phyloP scores from a whole-genome alignment of 2,329 filamentous ascomycete genomes.

The Aspergillus glaucus region DNA sequence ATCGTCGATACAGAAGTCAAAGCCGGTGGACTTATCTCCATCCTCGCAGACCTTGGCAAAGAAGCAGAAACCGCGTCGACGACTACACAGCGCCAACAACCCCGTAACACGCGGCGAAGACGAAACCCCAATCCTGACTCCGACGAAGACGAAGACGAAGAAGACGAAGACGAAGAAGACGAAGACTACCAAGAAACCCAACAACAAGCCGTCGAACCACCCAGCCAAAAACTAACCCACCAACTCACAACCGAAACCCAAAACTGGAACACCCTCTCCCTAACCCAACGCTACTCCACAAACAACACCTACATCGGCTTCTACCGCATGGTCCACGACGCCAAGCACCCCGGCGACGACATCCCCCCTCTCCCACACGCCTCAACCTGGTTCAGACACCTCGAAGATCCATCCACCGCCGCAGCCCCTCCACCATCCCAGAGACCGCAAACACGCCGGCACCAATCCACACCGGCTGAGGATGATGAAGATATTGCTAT shows the following conservation, averaged over 20 bases:
- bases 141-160: slow-evolving; percentile 32
- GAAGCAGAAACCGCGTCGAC: slow-evolving; percentile 22
- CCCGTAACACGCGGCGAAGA: not conserved
- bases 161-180: slow-evolving; percentile 38
- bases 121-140: not conserved
- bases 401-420: slow-evolving; percentile 30
- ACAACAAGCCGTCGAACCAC: not conserved
- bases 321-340: slow-evolving; percentile 56
- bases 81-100: not conserved
- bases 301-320: slow-evolving; percentile 58
- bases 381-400: slow-evolving; percentile 56
- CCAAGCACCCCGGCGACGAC: slow-evolving; percentile 48
- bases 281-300: slow-evolving; percentile 43
- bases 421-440: slow-evolving; percentile 5
- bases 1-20: slow-evolving; percentile 52
- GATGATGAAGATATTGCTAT: slow-evolving; percentile 43
- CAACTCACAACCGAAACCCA: not conserved
- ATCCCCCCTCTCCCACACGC: slow-evolving; percentile 50
- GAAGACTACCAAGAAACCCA: slow-evolving; percentile 33
- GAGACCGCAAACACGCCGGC: slow-evolving; percentile 4
- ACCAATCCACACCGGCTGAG: slow-evolving; percentile 17
- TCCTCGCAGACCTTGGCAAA: slow-evolving; percentile 38
- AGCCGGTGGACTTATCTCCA: slow-evolving; percentile 39
- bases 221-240: not conserved
- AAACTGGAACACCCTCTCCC: slow-evolving; percentile 29